phyloP scores from a whole-genome alignment of 1,284 basidiomycete species.

The Athelia psychrophila region DNA sequence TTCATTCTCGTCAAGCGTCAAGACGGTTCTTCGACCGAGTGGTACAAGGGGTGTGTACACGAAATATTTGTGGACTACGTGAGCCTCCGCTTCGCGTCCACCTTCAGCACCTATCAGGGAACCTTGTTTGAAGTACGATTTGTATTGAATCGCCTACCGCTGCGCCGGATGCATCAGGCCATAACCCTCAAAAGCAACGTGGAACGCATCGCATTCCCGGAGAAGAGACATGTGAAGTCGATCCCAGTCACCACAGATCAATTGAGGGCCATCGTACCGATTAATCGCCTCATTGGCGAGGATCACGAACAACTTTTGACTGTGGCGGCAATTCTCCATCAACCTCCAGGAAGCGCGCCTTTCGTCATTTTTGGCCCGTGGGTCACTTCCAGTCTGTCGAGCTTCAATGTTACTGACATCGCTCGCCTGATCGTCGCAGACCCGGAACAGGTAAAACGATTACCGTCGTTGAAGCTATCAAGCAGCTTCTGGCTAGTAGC shows the following conservation, averaged over 20 bases:
- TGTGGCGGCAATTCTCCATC: conserved; percentile 43
- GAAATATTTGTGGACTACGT: conserved; percentile 35
- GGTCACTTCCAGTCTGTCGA: conserved; percentile 17
- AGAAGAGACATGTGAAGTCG: conserved; percentile 22
- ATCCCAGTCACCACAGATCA: conserved; percentile 17
- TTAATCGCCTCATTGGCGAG: conserved; percentile 33
- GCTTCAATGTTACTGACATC: neutral
- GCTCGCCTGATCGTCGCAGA: conserved; percentile 20
- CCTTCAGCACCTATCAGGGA: conserved; percentile 39
- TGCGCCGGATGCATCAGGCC: conserved; percentile 51
- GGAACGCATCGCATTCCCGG: conserved; percentile 44
- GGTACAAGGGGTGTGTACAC: conserved; percentile 53
- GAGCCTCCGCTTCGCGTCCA: conserved; percentile 38
- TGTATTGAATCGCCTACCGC: conserved; percentile 43
- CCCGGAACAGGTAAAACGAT: conserved; percentile 55
- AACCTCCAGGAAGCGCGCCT: conserved; percentile 42
- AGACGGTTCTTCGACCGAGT: conserved; percentile 25
- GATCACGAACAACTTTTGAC: conserved; percentile 46
- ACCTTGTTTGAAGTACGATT: conserved; percentile 48
- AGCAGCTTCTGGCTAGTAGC: conserved; percentile 35
- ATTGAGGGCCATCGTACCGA: conserved; percentile 21
- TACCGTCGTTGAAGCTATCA: conserved; percentile 48
- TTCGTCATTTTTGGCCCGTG: conserved; percentile 58
- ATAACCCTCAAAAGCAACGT: conserved; percentile 31
- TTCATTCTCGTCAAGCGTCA: conserved; percentile 39